Evolutionary conservation across 1,139 yeast genomes (phyloP).

Genomic region (Geotrichum europaeum): DNA sequence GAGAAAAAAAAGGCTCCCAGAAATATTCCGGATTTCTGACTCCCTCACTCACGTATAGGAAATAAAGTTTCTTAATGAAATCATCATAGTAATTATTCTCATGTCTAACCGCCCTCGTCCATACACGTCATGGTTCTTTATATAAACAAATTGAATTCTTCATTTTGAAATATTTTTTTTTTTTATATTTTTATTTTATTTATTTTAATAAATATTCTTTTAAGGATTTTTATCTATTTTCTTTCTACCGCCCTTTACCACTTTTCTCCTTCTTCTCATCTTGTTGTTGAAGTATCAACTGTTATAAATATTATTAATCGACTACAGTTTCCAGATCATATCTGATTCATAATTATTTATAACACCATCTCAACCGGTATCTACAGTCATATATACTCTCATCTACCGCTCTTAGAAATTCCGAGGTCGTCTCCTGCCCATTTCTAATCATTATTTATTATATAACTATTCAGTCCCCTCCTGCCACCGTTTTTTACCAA

Average conservation of each 20-base stretch:
- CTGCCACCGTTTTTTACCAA: not conserved
- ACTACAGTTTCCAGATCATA: not conserved
- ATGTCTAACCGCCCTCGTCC: not conserved
- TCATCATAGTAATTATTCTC: not conserved
- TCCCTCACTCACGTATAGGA: not conserved
- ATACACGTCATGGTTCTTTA: not conserved
- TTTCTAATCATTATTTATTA: not conserved
- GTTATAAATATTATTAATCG: not conserved
- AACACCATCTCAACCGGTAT: not conserved
- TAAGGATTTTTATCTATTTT: not conserved
- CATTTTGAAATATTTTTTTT: not conserved
- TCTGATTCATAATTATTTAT: not conserved
- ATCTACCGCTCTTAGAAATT: not conserved
- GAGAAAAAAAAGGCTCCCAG: constrained; percentile 1
- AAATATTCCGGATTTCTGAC: not conserved
- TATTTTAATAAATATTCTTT: not conserved
- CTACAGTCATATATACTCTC: not conserved
- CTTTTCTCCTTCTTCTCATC: not conserved
- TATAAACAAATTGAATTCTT: not conserved
- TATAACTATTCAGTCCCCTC: not conserved
- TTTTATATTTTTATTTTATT: not conserved
- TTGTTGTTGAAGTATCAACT: not conserved
- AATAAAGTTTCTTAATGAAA: not conserved
- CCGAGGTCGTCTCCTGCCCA: not conserved
- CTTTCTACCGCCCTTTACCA: not conserved